phyloP scores from a whole-genome alignment of 306 rosid genomes.

The Quillaja saponaria region DNA sequence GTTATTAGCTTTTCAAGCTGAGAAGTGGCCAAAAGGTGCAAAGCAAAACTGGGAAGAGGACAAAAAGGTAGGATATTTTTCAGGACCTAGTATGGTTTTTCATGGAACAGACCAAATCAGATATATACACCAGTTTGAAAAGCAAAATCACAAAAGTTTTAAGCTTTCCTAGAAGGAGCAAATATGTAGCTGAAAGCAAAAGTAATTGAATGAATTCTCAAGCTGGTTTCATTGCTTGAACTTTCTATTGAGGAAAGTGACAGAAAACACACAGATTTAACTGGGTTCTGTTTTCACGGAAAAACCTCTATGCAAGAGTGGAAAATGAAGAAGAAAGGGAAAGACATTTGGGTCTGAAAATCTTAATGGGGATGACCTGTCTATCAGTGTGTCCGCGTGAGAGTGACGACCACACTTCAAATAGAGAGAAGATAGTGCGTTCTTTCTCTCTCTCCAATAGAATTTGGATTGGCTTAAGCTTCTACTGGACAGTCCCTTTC shows the following conservation, averaged over 20 bases:
- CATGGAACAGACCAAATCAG: conserved; percentile 22
- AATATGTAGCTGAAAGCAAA: conserved; percentile 5
- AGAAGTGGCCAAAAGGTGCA: conserved; percentile 30
- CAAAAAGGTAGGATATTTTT: conserved; percentile 38
- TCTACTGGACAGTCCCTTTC: conserved; percentile 6
- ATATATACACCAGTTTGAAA: not conserved
- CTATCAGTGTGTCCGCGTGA: conserved; percentile 45
- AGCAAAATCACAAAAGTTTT: conserved; percentile 22
- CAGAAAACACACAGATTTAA: conserved; percentile 15
- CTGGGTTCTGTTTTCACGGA: not conserved
- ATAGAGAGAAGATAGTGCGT: conserved; percentile 40
- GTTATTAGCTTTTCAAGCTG: conserved; percentile 28
- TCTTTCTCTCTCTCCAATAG: conserved; percentile 10
- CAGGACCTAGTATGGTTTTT: conserved; percentile 25
- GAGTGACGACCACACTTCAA: conserved; percentile 51
- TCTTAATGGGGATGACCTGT: conserved; percentile 32
- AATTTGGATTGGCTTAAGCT: conserved; percentile 18
- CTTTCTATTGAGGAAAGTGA: conserved; percentile 1
- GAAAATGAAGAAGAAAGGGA: conserved; percentile 1
- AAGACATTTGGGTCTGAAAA: conserved; percentile 17
- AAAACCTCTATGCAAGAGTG: not conserved
- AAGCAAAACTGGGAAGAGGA: conserved; percentile 27
- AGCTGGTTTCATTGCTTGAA: conserved; percentile 20
- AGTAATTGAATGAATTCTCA: conserved; percentile 11
- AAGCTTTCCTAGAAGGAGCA: conserved; percentile 5